phyloP scores from a whole-genome alignment of 768 basidiomycete genomes.

The Dacryopinax primogenitus region DNA sequence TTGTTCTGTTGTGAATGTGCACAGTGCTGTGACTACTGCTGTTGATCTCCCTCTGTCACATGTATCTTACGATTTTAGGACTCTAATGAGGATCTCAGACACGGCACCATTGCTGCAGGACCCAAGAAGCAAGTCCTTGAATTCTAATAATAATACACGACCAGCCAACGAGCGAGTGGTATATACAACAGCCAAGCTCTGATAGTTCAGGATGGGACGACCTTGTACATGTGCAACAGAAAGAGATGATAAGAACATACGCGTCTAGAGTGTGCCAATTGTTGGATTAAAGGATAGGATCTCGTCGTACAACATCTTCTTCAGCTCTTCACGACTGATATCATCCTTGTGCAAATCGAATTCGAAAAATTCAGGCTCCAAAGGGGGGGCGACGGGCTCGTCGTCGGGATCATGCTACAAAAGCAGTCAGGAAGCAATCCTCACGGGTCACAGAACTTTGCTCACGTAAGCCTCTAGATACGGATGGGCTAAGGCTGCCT shows the following conservation, averaged over 20 bases:
- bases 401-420: slow-evolving; percentile 69
- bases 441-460: background rate
- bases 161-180: background rate
- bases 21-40: slow-evolving; percentile 2
- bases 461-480: slow-evolving; percentile 54
- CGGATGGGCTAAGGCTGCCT: slow-evolving; percentile 76
- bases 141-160: background rate
- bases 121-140: background rate
- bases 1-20: slow-evolving; percentile 2
- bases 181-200: background rate
- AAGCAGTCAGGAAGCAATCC: background rate
- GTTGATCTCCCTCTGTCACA: background rate
- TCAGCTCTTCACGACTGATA: slow-evolving; percentile 26
- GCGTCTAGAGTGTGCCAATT: background rate
- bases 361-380: slow-evolving; percentile 70
- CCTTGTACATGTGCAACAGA: background rate
- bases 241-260: background rate
- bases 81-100: slow-evolving; percentile 3
- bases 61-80: background rate
- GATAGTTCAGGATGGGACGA: background rate
- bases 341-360: slow-evolving; percentile 41
- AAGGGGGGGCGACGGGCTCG: slow-evolving; percentile 65
- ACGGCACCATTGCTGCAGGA: background rate
- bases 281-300: slow-evolving; percentile 13
- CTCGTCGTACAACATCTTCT: slow-evolving; percentile 20